These are phyloP conservation scores for Paraleonurus japonicus DNA, from an alignment of 257 asterid species.

Conservation along the genomic window DNA sequence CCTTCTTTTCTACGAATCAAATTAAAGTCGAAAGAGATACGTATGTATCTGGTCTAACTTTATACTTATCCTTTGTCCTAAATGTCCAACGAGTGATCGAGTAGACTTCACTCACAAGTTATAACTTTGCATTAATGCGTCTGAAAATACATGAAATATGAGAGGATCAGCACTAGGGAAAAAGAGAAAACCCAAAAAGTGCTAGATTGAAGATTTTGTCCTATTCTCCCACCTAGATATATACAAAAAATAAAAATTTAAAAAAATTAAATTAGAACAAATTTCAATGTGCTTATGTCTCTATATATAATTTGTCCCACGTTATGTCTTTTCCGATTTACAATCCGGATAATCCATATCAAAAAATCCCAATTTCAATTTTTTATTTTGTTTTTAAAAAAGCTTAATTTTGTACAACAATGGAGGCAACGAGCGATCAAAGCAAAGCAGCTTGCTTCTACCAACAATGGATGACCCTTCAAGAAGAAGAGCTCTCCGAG, in stretches of 20 bases:
- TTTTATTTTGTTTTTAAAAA: too few species aligned
- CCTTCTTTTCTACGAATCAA: too few species aligned
- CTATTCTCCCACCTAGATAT: not conserved
- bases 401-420: not conserved
- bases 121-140: not conserved
- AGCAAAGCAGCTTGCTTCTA: conserved; percentile 30
- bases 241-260: not conserved
- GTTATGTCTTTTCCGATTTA: not conserved
- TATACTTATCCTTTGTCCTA: too few species aligned
- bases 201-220: conserved; percentile 22
- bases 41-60: too few species aligned
- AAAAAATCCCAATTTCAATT: too few species aligned
- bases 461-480: conserved; percentile 43
- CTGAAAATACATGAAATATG: not conserved
- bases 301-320: not conserved
- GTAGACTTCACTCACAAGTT: not conserved
- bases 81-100: not conserved
- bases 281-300: not conserved
- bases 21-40: too few species aligned
- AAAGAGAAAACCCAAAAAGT: not conserved
- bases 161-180: conserved; percentile 10
- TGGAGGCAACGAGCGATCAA: conserved; percentile 29
- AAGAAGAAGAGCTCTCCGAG: conserved; percentile 40
- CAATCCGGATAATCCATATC: not conserved
- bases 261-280: not conserved